Evolutionary conservation across 768 basidiomycete genomes (phyloP), one percentile per base, ranked within the genome.

Genomic region (Mycena pura): DNA sequence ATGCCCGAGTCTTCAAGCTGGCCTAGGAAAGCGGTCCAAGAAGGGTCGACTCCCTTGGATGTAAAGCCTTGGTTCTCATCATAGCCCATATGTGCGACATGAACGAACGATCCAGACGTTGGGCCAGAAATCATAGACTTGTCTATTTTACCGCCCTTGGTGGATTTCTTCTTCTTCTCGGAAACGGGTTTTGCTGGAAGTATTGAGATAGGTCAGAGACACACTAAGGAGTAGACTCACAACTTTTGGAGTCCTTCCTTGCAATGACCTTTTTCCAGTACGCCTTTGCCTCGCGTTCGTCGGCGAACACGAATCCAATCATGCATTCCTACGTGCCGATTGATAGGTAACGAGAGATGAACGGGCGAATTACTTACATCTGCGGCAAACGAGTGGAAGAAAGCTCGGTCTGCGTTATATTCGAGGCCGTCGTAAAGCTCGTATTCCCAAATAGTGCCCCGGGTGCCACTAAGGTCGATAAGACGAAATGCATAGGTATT

Each of bases 11-110:
- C 74, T 60, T 88, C 84, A 6, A 98, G 81, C 58, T 85, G 79
- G 8, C 77, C 80, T 3, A 98, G 80, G 57, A 99, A 75, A 1
- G 86, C 78, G 43, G 86, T 80, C 96, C 96, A 99, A 5, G 90
- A 92, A 1, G 92, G 86, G 73, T 99, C 96, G 6, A 99, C 92
- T 52, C 92, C 92, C 15, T 81, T 83, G 1, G 90, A 92, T 0
- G 88, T 90, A 74, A 94, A 98, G 3, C 96, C 96, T 24, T 87
- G 85, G 65, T 96, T 88, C 0, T 84, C 73, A 68, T 97, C 92
- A 73, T 90, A 97, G 13, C 95, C 96, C 92, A 99, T 96, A 72
- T 98, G 96, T 0, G 91, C 94, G 41, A 97, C 83, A 70, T 98
- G 96, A 57, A 86, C 83, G 79, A 98, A 98, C 8, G 90, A 90